Conservation (phyloP, 805 yeast species). For the Nakazawaea anatomiae region DNA sequence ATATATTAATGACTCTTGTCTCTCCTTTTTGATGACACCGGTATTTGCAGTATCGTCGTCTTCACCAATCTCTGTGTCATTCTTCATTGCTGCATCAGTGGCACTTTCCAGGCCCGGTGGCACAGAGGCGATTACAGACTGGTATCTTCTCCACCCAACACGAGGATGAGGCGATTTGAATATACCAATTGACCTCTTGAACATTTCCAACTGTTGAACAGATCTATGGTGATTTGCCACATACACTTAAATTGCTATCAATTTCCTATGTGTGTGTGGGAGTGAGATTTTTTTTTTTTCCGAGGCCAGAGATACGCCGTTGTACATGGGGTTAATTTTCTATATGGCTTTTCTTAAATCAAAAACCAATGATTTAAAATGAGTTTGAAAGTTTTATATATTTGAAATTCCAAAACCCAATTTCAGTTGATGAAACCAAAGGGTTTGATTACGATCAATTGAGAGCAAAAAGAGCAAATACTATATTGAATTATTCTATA, state of each 20-base stretch:
- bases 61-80: conserved; percentile 46
- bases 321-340: too few species aligned
- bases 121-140: not conserved
- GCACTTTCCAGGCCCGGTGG: not conserved
- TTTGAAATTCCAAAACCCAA: too few species aligned
- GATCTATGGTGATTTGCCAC: too few species aligned
- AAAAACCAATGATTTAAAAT: too few species aligned
- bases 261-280: too few species aligned
- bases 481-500: too few species aligned
- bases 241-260: not conserved
- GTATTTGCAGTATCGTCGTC: conserved; percentile 48
- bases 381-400: too few species aligned
- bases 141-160: not conserved
- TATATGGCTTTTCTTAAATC: too few species aligned
- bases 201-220: not conserved
- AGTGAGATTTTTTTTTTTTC: not conserved
- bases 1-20: conserved; percentile 45
- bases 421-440: too few species aligned
- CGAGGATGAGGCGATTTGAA: not conserved
- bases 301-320: not conserved
- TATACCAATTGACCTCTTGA: not conserved
- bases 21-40: conserved; percentile 48
- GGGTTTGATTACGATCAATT: too few species aligned
- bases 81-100: conserved; percentile 9
- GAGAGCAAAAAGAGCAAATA: too few species aligned